Percentiles rank a stretch among this genome's conserved stretches.
Conservation (phyloP, 768 basidiomycete genomes). For the Panaeolus papilionaceus region DNA sequence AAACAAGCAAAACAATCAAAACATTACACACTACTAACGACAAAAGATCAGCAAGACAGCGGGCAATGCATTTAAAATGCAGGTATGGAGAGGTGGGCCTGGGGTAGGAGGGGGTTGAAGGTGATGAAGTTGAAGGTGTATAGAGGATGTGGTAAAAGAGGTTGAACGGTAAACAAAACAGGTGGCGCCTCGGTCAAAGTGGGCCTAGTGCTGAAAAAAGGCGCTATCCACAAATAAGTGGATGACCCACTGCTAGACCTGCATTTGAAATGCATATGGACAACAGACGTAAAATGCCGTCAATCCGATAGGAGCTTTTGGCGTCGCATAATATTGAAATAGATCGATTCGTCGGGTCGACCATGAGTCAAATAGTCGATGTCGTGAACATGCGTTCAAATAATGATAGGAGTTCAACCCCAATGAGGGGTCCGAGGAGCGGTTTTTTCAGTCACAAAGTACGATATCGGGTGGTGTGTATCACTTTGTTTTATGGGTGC, state of each 20-base stretch:
- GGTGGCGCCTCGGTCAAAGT: not conserved
- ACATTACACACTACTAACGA: conserved; percentile 7
- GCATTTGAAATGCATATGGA: not conserved
- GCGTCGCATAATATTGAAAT: not conserved
- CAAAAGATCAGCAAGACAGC: not conserved
- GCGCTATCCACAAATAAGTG: not conserved
- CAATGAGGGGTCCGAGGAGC: not conserved
- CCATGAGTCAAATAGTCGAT: not conserved
- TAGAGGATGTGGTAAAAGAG: not conserved
- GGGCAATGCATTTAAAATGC: conserved; percentile 7
- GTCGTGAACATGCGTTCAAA: not conserved
- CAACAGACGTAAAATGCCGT: not conserved
- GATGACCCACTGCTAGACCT: too few relatives aligned
- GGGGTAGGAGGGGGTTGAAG: not conserved
- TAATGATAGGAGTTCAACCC: not conserved
- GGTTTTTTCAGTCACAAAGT: not conserved
- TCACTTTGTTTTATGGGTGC: not conserved
- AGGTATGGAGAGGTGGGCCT: not conserved
- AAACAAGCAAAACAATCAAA: conserved; percentile 4
- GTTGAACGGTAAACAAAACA: not conserved
- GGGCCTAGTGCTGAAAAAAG: not conserved
- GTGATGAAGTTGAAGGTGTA: not conserved
- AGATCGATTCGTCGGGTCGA: not conserved
- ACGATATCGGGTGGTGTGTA: not conserved
- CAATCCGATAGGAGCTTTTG: not conserved